These are phyloP conservation scores for Trichophyton mentagrophytes DNA, from an alignment of 2,329 filamentous ascomycete species.

Conservation along the genomic window DNA sequence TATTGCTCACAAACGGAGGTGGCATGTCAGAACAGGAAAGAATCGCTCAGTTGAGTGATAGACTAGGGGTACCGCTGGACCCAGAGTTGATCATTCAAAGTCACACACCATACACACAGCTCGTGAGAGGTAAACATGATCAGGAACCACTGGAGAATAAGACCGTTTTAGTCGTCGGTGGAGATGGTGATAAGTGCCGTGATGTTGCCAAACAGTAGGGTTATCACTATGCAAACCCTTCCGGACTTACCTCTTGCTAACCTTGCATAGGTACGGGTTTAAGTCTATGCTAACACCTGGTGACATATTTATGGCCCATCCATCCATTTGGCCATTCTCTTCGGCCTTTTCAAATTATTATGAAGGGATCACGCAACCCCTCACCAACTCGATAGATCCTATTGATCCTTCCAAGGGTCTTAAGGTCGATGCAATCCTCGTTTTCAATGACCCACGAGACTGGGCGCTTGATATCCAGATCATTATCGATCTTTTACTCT, in stretches of 20 bases:
- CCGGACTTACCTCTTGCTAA: neutral
- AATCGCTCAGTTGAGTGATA: constrained; percentile 54
- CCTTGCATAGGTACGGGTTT: constrained; percentile 51
- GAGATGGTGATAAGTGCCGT: constrained; percentile 53
- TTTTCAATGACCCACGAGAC: constrained; percentile 92
- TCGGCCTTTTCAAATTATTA: constrained; percentile 53
- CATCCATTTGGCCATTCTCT: constrained; percentile 73
- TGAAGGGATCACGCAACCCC: constrained; percentile 30
- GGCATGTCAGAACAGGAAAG: constrained; percentile 68
- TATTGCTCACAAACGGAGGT: constrained; percentile 90
- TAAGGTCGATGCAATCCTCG: constrained; percentile 79
- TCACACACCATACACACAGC: constrained; percentile 74
- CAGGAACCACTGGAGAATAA: constrained; percentile 44
- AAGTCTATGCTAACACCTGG: constrained; percentile 70
- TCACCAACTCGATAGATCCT: constrained; percentile 25
- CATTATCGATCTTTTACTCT: constrained; percentile 71
- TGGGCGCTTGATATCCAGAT: constrained; percentile 86
- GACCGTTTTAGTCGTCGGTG: constrained; percentile 63
- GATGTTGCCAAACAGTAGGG: constrained; percentile 55
- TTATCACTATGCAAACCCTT: neutral
- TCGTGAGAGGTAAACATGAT: constrained; percentile 48
- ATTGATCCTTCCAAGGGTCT: constrained; percentile 40
- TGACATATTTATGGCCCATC: constrained; percentile 64
- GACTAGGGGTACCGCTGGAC: constrained; percentile 52
- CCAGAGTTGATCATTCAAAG: constrained; percentile 69